Percentiles rank a stretch among this genome's conserved stretches.
These are phyloP conservation scores for Monosporozyma servazzii DNA, from an alignment of 805 yeast species.

Conservation along the genomic window DNA sequence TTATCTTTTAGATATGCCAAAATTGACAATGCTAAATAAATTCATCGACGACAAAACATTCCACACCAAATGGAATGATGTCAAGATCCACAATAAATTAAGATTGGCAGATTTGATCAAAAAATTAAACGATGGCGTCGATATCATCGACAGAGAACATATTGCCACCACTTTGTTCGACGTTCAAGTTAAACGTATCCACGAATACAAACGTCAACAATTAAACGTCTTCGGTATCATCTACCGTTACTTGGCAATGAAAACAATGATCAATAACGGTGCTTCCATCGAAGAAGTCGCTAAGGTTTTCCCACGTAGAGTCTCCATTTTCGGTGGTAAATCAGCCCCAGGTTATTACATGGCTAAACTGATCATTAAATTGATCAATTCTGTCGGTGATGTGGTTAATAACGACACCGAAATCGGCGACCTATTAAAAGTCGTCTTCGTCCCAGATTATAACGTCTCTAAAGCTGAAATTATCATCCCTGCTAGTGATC, in stretches of 20 bases:
- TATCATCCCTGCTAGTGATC: conserved; percentile 81
- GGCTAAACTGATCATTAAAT: conserved; percentile 84
- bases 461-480: conserved; percentile 91
- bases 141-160: conserved; percentile 48
- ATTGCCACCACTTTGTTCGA: conserved; percentile 66
- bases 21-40: conserved; percentile 56
- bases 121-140: conserved; percentile 43
- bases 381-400: conserved; percentile 70
- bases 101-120: conserved; percentile 61
- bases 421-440: conserved; percentile 68
- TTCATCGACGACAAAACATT: conserved; percentile 62
- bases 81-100: conserved; percentile 61
- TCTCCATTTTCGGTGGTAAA: conserved; percentile 83
- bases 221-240: conserved; percentile 85
- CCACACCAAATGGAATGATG: conserved; percentile 57
- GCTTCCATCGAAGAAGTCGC: conserved; percentile 54
- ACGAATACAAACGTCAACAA: conserved; percentile 94
- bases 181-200: conserved; percentile 89
- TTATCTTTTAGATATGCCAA: conserved; percentile 57
- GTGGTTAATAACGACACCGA: conserved; percentile 74
- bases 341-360: conserved; percentile 97
- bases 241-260: conserved; percentile 69
- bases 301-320: conserved; percentile 58
- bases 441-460: conserved; percentile 83
- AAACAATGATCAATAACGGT: conserved; percentile 33